A percentile compares a stretch with the other conserved stretches of the same genome.
These are phyloP conservation scores for Tulasnella sp. DNA, from an alignment of 768 basidiomycete species.

Conservation along the genomic window DNA sequence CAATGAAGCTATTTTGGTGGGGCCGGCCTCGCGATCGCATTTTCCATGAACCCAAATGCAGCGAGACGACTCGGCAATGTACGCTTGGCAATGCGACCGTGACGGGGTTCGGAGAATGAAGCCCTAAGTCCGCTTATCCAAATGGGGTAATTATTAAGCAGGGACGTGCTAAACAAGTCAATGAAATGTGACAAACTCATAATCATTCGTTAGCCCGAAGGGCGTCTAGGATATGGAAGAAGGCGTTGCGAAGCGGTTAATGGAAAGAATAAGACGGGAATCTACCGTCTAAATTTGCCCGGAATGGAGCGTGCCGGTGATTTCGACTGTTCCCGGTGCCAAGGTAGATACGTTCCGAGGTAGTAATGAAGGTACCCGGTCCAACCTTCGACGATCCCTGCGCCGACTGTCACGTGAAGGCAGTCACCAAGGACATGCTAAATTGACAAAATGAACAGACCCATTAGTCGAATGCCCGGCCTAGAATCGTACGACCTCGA, in stretches of 20 bases:
- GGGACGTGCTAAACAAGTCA: no score
- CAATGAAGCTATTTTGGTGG: neutral
- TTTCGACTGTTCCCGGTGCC: neutral
- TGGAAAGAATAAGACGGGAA: neutral
- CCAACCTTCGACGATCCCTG: conserved; percentile 58
- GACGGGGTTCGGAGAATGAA: neutral
- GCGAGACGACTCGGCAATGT: no score
- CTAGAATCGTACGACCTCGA: neutral
- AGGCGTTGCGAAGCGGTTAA: neutral
- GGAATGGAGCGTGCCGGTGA: neutral
- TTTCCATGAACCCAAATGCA: neutral
- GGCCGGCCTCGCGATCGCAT: neutral
- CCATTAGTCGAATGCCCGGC: neutral
- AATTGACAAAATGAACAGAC: neutral
- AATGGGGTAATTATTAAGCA: neutral
- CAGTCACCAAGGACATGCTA: conserved; percentile 54
- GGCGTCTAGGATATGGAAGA: neutral
- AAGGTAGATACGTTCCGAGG: conserved; percentile 18
- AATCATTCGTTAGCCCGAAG: neutral
- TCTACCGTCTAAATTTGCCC: neutral
- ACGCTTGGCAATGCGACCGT: neutral
- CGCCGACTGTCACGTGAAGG: conserved; percentile 52
- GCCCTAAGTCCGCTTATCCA: neutral
- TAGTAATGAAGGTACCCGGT: conserved; percentile 57
- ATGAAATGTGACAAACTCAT: no score